Conservation (phyloP, 495 filamentous ascomycete genomes). For the Talaromyces liani region DNA sequence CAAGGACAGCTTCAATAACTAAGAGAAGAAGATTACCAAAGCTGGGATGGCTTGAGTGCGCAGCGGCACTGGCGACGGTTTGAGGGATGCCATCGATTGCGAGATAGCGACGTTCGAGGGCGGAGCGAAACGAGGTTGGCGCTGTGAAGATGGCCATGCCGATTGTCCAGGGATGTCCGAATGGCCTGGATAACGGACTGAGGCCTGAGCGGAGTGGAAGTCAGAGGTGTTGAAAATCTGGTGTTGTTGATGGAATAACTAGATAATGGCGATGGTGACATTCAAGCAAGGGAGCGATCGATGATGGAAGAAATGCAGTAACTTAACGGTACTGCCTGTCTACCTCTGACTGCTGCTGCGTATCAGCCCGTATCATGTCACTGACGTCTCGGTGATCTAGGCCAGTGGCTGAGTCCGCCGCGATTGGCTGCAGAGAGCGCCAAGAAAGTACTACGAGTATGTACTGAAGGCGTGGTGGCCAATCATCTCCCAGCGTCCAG, state of each 20-base stretch:
- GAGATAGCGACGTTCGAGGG: constrained; percentile 19
- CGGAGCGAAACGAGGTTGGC: constrained; percentile 58
- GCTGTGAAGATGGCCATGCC: constrained; percentile 46
- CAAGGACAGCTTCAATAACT: constrained; percentile 92
- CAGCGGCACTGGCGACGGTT: constrained; percentile 16
- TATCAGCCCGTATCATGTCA: not conserved
- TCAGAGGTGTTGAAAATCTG: not conserved
- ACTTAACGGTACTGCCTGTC: not conserved
- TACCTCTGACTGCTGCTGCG: not conserved
- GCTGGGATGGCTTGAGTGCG: constrained; percentile 51
- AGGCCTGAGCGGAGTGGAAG: not conserved
- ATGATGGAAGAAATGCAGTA: not conserved
- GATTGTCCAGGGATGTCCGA: not conserved
- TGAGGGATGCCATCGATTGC: constrained; percentile 24
- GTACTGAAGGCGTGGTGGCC: not conserved
- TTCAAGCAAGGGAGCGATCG: not conserved
- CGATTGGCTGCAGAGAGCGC: not conserved
- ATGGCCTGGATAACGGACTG: not conserved
- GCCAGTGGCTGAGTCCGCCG: not conserved
- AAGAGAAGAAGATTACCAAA: constrained; percentile 72
- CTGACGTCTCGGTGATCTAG: not conserved
- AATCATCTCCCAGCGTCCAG: not conserved
- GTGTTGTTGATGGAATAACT: not conserved
- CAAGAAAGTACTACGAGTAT: not conserved
- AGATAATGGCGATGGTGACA: not conserved